Evolutionary conservation across 2,329 filamentous ascomycete genomes (phyloP).

Genomic region (Leptographium flavum): DNA sequence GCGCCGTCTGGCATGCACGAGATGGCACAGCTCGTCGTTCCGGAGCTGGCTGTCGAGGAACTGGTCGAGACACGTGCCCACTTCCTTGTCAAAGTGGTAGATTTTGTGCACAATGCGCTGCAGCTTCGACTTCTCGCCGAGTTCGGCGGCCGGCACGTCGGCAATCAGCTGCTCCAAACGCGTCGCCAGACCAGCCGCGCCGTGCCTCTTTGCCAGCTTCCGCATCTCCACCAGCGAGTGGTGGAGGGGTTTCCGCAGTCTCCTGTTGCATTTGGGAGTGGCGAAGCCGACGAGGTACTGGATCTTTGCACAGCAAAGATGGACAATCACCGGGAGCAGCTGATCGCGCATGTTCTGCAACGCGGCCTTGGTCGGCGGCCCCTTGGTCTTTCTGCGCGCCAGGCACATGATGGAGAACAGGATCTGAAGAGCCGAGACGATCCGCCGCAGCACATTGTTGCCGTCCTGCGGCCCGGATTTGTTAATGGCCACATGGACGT

Average conservation of each 20-base stretch:
- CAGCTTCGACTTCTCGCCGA: too few relatives aligned
- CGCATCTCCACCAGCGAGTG: too few relatives aligned
- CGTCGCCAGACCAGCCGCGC: too few relatives aligned
- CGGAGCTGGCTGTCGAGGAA: not conserved
- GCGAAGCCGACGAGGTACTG: not conserved
- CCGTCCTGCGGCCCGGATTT: not conserved
- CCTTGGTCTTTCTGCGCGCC: too few relatives aligned
- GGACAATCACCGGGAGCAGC: not conserved
- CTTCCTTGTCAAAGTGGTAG: too few relatives aligned
- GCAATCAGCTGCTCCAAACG: too few relatives aligned
- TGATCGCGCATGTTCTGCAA: not conserved
- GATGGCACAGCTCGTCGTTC: not conserved
- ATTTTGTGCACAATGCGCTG: too few relatives aligned
- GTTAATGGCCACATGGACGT: slow-evolving; percentile 5
- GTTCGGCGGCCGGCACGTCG: too few relatives aligned
- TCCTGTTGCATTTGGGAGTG: not conserved
- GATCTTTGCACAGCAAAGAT: not conserved
- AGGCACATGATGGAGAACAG: not conserved
- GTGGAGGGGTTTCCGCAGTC: too few relatives aligned
- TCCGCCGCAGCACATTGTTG: not conserved
- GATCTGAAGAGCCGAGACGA: not conserved
- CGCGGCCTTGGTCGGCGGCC: not conserved
- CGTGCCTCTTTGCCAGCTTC: too few relatives aligned
- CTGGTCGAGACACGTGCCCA: too few relatives aligned
- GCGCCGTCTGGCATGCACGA: slow-evolving; percentile 7